Evolutionary conservation across 2,329 filamentous ascomycete species (phyloP).

Genomic region (Talaromyces sp.): DNA sequence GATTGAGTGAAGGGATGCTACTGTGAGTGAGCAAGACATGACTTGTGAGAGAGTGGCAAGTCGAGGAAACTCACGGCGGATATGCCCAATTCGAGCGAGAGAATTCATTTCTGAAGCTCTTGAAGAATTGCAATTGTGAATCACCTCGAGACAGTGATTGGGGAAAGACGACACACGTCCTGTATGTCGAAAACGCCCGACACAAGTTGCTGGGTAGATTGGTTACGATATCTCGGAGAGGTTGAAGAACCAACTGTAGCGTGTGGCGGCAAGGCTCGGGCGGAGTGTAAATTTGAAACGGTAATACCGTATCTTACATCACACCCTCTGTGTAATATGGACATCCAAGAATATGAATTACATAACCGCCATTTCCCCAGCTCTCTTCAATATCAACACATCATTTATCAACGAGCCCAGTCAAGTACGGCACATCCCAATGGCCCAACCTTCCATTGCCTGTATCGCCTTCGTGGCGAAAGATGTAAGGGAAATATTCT

Average conservation of each 20-base stretch:
- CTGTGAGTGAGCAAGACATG: conserved; percentile 23
- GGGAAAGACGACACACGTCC: background rate
- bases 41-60: background rate
- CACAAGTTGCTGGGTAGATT: background rate
- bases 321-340: too few species aligned
- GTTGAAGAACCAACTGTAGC: conserved; percentile 10
- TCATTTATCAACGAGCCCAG: background rate
- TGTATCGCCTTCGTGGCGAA: conserved; percentile 93
- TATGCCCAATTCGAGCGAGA: conserved; percentile 16
- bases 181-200: conserved; percentile 1
- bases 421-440: conserved; percentile 23
- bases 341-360: too few species aligned
- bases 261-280: conserved; percentile 11
- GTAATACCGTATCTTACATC: conserved; percentile 1
- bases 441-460: conserved; percentile 70
- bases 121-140: background rate
- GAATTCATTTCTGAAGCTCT: conserved; percentile 11
- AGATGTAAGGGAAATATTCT: conserved; percentile 54
- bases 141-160: background rate
- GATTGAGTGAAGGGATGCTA: conserved; percentile 29
- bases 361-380: background rate
- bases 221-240: conserved; percentile 9
- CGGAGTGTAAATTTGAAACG: background rate
- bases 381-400: background rate
- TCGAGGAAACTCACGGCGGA: conserved; percentile 19